Evolutionary conservation across 176 grass and related monocot species (phyloP).

Genomic region (Luzula sylvatica): DNA sequence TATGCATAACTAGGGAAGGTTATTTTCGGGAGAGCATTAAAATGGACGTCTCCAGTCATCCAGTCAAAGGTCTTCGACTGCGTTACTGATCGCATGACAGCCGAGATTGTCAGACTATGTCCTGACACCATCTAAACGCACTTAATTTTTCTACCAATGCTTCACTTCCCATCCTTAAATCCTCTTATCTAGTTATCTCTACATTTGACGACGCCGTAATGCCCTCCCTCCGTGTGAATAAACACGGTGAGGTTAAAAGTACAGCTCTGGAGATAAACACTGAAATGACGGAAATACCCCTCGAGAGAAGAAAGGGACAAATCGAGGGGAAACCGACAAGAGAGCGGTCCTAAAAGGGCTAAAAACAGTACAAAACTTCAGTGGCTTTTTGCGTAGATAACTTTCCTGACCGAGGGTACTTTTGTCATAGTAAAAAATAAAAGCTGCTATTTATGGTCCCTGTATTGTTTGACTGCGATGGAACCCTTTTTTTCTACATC

Average conservation of each 20-base stretch:
- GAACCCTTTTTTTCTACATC: neutral
- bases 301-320: conserved; percentile 9
- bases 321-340: conserved; percentile 41
- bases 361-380: neutral
- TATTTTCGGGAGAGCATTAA: conserved; percentile 4
- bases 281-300: conserved; percentile 27
- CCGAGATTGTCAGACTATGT: conserved; percentile 41
- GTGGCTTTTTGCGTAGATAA: conserved; percentile 17
- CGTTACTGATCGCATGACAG: conserved; percentile 42
- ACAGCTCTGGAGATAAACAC: neutral
- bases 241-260: neutral
- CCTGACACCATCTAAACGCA: conserved; percentile 27
- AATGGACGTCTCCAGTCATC: neutral
- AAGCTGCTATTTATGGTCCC: conserved; percentile 1
- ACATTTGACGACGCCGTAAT: no score
- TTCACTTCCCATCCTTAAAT: no score
- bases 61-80: conserved; percentile 51
- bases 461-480: conserved; percentile 14
- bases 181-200: no score
- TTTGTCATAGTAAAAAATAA: conserved; percentile 14
- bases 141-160: neutral
- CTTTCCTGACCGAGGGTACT: conserved; percentile 1
- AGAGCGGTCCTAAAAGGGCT: conserved; percentile 54
- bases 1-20: neutral
- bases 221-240: no score